Conservation (phyloP, 2,329 filamentous ascomycete species). For the Scedosporium dehoogii region DNA sequence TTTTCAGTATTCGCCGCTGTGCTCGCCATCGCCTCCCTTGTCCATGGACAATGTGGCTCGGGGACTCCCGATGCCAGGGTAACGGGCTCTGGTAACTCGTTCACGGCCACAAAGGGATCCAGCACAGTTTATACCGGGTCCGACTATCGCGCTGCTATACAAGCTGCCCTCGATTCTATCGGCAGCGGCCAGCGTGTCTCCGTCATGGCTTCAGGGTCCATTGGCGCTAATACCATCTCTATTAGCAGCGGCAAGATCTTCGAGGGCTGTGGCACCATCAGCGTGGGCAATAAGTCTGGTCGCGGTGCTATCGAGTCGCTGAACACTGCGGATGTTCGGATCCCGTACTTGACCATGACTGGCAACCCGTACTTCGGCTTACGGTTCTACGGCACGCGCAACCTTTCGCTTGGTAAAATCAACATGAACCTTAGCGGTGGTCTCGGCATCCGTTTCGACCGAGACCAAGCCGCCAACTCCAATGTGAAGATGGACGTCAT, state of each 20-base stretch:
- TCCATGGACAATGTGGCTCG: constrained; percentile 35
- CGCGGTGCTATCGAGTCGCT: constrained; percentile 44
- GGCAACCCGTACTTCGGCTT: constrained; percentile 48
- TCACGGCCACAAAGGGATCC: constrained; percentile 32
- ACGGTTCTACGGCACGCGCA: constrained; percentile 40
- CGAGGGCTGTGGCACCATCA: constrained; percentile 48
- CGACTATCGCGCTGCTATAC: constrained; percentile 44
- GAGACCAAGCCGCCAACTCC: constrained; percentile 39
- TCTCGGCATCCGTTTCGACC: constrained; percentile 47
- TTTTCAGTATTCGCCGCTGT: constrained; percentile 26
- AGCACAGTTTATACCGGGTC: constrained; percentile 38
- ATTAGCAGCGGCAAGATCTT: constrained; percentile 45
- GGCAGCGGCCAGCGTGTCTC: constrained; percentile 40
- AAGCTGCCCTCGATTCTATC: constrained; percentile 42
- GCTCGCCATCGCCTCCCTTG: constrained; percentile 28
- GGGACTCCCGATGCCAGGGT: constrained; percentile 35
- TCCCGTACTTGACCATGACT: constrained; percentile 47
- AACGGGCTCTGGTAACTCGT: constrained; percentile 34
- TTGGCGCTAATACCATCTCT: constrained; percentile 41
- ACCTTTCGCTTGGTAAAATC: constrained; percentile 39
- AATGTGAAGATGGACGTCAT: constrained; percentile 45
- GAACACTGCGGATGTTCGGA: constrained; percentile 36
- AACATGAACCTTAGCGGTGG: constrained; percentile 45
- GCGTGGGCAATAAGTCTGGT: constrained; percentile 29
- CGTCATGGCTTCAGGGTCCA: constrained; percentile 44